Percentiles rank a stretch among this genome's conserved stretches.
phyloP scores from a whole-genome alignment of 345 rosid species.

The Citrus mangshanensis region DNA sequence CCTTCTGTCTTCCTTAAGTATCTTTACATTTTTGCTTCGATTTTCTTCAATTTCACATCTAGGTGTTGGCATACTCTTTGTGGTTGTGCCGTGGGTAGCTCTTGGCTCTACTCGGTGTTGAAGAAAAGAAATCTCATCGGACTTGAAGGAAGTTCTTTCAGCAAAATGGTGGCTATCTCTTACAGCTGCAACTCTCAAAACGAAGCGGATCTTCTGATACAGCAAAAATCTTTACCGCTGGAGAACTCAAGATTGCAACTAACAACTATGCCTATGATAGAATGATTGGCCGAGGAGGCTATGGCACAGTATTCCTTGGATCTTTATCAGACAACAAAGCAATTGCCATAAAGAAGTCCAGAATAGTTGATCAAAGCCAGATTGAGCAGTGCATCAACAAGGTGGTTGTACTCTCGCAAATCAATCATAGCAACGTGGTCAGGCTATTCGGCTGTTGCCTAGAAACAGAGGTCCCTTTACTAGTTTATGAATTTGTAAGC shows the following conservation, averaged over 20 bases:
- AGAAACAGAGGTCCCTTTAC: conserved; percentile 24
- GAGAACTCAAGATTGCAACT: conserved; percentile 23
- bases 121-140: conserved; percentile 7
- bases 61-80: background rate
- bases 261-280: conserved; percentile 11
- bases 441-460: conserved; percentile 25
- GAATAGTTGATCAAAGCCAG: conserved; percentile 8
- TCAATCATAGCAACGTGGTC: conserved; percentile 22
- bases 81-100: too few relatives aligned
- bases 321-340: conserved; percentile 4
- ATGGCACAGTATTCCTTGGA: conserved; percentile 8
- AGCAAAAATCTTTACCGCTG: conserved; percentile 13
- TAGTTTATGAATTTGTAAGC: conserved; percentile 17
- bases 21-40: too few relatives aligned
- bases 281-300: conserved; percentile 31
- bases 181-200: background rate
- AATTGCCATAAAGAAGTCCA: conserved; percentile 26
- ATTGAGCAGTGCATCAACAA: conserved; percentile 19
- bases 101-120: background rate
- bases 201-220: conserved; percentile 9
- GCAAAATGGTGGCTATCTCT: conserved; percentile 11
- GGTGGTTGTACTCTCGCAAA: too few relatives aligned
- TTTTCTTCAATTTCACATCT: background rate
- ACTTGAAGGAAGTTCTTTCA: background rate
- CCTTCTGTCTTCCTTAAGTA: too few relatives aligned